Conservation (phyloP, 257 asterid genomes). For the Ilex aquifolium region DNA sequence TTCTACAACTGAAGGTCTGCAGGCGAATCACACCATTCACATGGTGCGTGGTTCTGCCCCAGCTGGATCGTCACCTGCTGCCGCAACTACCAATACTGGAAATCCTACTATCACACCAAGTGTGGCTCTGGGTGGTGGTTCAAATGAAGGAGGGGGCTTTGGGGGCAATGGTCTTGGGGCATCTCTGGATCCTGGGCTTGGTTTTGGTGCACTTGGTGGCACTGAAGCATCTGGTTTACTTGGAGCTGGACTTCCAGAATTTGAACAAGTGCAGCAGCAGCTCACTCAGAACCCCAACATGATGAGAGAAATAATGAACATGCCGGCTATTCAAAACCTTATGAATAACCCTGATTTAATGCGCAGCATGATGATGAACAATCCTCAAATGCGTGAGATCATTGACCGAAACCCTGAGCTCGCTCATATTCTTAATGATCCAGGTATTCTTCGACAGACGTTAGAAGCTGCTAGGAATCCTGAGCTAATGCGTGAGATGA, state of each 20-base stretch:
- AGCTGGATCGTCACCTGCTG: slow-evolving; percentile 28
- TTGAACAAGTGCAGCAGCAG: slow-evolving; percentile 52
- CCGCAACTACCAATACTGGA: slow-evolving; percentile 27
- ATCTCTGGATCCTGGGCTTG: slow-evolving; percentile 36
- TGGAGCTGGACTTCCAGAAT: slow-evolving; percentile 52
- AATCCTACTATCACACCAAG: slow-evolving; percentile 19
- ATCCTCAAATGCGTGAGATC: slow-evolving; percentile 69
- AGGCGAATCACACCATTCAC: slow-evolving; percentile 63
- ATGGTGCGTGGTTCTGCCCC: slow-evolving; percentile 58
- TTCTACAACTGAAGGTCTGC: slow-evolving; percentile 32
- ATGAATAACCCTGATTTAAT: slow-evolving; percentile 60
- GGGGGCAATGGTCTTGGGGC: slow-evolving; percentile 39
- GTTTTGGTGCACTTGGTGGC: slow-evolving; percentile 33
- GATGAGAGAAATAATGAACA: slow-evolving; percentile 55
- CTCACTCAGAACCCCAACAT: slow-evolving; percentile 50
- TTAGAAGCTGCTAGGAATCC: slow-evolving; percentile 66
- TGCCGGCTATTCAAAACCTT: slow-evolving; percentile 44
- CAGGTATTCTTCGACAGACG: slow-evolving; percentile 53
- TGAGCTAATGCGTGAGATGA: slow-evolving; percentile 68
- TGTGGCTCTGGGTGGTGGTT: slow-evolving; percentile 24
- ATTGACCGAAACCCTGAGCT: slow-evolving; percentile 67
- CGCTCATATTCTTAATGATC: slow-evolving; percentile 58
- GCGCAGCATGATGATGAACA: slow-evolving; percentile 55
- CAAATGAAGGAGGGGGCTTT: slow-evolving; percentile 21
- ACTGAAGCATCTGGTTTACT: slow-evolving; percentile 34